Percentiles rank a stretch among this genome's conserved stretches.
phyloP scores from a whole-genome alignment of 2,329 filamentous ascomycete species.

The Zelopaecilomyces penicillatus region DNA sequence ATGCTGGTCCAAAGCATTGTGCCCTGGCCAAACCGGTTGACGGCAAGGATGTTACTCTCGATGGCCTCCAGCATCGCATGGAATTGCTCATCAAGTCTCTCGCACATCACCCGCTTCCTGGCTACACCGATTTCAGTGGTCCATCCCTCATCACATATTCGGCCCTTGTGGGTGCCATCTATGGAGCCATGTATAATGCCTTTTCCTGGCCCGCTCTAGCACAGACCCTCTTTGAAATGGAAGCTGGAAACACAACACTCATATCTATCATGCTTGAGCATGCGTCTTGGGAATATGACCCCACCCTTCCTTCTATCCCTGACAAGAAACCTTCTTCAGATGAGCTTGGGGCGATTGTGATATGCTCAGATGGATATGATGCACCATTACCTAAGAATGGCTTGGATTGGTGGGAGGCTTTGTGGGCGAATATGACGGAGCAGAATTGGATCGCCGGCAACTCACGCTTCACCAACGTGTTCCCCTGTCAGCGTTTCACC shows the following conservation, averaged over 20 bases:
- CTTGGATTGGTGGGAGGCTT: constrained; percentile 35
- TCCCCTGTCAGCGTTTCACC: constrained; percentile 38
- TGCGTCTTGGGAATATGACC: constrained; percentile 33
- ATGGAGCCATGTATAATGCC: constrained; percentile 35
- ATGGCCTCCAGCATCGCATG: constrained; percentile 32
- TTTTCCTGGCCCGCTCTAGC: constrained; percentile 33
- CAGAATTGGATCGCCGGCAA: constrained; percentile 39
- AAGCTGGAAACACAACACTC: constrained; percentile 36
- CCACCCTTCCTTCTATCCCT: constrained; percentile 21
- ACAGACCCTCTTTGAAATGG: constrained; percentile 34
- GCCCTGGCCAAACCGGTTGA: constrained; percentile 30
- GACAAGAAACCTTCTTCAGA: constrained; percentile 23
- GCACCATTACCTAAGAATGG: constrained; percentile 28
- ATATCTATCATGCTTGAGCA: constrained; percentile 30
- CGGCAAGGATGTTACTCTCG: constrained; percentile 22
- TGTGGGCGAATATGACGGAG: constrained; percentile 40
- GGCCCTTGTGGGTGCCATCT: constrained; percentile 29
- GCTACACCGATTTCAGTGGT: constrained; percentile 29
- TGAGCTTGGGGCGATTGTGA: constrained; percentile 33
- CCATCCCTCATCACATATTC: constrained; percentile 40
- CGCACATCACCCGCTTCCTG: constrained; percentile 27
- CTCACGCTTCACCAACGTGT: constrained; percentile 34
- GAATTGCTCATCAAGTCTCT: constrained; percentile 28
- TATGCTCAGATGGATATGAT: constrained; percentile 40
- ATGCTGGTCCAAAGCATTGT: constrained; percentile 38